phyloP scores from a whole-genome alignment of 2,329 filamentous ascomycete species.

The Fusarium irregulare region DNA sequence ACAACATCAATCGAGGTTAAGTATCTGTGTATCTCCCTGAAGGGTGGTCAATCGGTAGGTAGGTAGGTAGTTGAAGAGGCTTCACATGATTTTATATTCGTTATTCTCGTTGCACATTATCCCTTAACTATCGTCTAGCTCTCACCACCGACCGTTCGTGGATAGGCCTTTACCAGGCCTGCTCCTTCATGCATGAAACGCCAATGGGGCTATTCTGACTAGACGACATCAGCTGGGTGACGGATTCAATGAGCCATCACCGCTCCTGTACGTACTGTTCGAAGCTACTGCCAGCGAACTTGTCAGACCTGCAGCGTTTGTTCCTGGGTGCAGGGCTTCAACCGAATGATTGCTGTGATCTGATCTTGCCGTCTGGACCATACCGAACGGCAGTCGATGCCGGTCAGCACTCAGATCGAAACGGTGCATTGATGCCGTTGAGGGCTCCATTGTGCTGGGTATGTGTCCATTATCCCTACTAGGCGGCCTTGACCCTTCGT shows the following conservation, averaged over 20 bases:
- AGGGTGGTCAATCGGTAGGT: too few relatives aligned
- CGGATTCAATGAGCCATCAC: conserved; percentile 35
- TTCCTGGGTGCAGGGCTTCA: conserved; percentile 20
- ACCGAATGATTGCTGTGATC: conserved; percentile 24
- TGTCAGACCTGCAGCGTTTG: conserved; percentile 9
- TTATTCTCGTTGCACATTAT: conserved; percentile 13
- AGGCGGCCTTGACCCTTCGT: conserved; percentile 36
- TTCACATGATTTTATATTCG: conserved; percentile 10
- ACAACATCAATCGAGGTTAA: neutral
- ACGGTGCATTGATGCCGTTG: conserved; percentile 34
- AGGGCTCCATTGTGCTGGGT: conserved; percentile 38
- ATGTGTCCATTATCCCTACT: conserved; percentile 39
- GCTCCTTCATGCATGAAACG: conserved; percentile 5
- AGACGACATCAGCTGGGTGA: conserved; percentile 36
- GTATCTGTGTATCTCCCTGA: too few relatives aligned
- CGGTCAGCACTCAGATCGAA: conserved; percentile 40
- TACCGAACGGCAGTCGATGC: conserved; percentile 36
- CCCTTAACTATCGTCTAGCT: neutral
- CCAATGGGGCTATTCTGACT: conserved; percentile 13
- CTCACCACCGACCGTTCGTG: neutral
- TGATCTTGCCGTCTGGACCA: conserved; percentile 16
- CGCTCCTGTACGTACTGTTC: conserved; percentile 29
- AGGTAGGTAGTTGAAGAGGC: too few relatives aligned
- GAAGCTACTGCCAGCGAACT: conserved; percentile 17
- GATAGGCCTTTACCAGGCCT: neutral